Evolutionary conservation across 2,329 filamentous ascomycete genomes (phyloP), one percentile per base, ranked within the genome.

Genomic region (Aspergillus melleus): DNA sequence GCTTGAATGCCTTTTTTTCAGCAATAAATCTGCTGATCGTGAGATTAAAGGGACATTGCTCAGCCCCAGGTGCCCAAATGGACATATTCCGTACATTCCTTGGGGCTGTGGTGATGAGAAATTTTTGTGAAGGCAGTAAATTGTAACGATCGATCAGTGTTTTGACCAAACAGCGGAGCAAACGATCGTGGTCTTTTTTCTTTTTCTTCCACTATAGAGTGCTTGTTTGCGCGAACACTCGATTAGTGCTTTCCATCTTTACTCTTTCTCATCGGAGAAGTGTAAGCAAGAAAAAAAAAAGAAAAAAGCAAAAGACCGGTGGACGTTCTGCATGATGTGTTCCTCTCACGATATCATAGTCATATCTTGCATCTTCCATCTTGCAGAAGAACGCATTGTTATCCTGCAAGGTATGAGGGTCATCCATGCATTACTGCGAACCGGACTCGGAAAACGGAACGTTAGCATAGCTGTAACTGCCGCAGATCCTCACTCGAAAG

Each of bases 41-140:
- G 36, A 59, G 44, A 60, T 60, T 55, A 57, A 55, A 52, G 54
- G 59, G 46, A 32, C 47, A 52, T 12, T 24, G 50, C 47, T 49
- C 54, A 50, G 36, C 39, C 49, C 19, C 44, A 52, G 19, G n/a
- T 47, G 42, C 24, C 26, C 16, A 46, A 44, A 30, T 51, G 36
- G 57, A 57, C 57, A 52, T 58, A 44, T 47, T 24, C 19, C 19
- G 22, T 47, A 47, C 44, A 47, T 24, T 22, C 19, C 49, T 24
- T 32, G 42, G 29, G 54, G 39, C 53, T 57, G 50, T 57, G 47
- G 53, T 19, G 24, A 26, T 39, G 49, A 32, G 57, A 24, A 47
- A 47, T 12, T 47, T 54, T 62, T 55, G 59, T 47, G 52, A 54
- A 22, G 39, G 49, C 46, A 39, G 39, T 12, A 32, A 5, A n/a